Conservation (phyloP, 305 asterid species). For the Salvia sclarea region DNA sequence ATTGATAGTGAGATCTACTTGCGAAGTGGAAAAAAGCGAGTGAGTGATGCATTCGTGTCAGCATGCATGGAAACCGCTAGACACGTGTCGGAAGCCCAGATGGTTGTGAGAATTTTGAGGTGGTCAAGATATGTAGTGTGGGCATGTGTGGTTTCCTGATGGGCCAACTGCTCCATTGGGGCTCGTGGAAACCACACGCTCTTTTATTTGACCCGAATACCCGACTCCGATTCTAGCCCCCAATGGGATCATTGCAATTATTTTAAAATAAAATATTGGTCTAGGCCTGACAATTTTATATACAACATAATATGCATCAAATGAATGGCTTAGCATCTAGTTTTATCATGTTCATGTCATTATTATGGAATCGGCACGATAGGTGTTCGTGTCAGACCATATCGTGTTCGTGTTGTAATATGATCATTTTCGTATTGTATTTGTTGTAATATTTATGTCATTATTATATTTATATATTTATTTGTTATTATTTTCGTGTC, state of each 20-base stretch:
- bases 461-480: no score
- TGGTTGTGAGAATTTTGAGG: constrained; percentile 25
- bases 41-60: constrained; percentile 35
- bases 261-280: no score
- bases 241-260: neutral
- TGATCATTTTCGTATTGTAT: no score
- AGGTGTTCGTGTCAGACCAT: no score
- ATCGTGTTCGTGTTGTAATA: no score
- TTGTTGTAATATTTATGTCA: no score
- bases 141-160: constrained; percentile 29
- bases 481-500: no score
- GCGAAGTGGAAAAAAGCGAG: neutral
- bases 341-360: no score
- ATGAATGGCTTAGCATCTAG: no score
- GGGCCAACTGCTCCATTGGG: constrained; percentile 6
- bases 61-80: constrained; percentile 27
- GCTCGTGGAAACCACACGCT: constrained; percentile 38
- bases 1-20: constrained; percentile 15
- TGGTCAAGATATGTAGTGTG: constrained; percentile 23
- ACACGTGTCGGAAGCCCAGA: constrained; percentile 39
- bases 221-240: neutral
- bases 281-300: no score
- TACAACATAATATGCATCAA: no score
- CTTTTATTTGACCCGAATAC: neutral
- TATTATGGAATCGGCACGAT: no score